These are phyloP conservation scores for Sugiyamaella sp. DNA, from an alignment of 1,139 yeast genomes.

Conservation along the genomic window DNA sequence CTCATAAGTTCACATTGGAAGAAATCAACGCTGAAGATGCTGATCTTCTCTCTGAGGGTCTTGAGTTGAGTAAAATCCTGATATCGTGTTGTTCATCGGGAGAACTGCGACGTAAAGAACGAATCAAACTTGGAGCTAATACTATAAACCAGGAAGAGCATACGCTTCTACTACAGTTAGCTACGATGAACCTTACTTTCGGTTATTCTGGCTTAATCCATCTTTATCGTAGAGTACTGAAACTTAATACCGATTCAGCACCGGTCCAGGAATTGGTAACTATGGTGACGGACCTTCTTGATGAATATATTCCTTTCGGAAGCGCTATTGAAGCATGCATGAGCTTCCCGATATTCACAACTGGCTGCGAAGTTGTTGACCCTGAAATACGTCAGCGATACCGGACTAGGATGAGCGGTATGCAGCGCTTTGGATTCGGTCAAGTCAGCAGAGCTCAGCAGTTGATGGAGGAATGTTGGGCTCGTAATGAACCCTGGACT, in stretches of 20 bases:
- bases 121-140: constrained; percentile 21
- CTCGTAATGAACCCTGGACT: constrained; percentile 35
- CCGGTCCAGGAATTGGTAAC: constrained; percentile 51
- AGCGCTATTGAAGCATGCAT: constrained; percentile 57
- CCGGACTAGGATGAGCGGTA: constrained; percentile 44
- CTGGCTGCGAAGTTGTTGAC: constrained; percentile 57
- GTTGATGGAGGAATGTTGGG: constrained; percentile 57
- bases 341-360: constrained; percentile 55
- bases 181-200: constrained; percentile 55
- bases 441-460: constrained; percentile 50
- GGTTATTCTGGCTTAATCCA: constrained; percentile 56
- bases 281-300: constrained; percentile 46
- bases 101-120: constrained; percentile 27
- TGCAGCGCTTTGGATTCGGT: constrained; percentile 51
- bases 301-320: constrained; percentile 47
- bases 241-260: constrained; percentile 49
- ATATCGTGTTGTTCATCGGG: constrained; percentile 32
- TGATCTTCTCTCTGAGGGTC: constrained; percentile 32
- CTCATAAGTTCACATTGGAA: constrained; percentile 8
- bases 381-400: constrained; percentile 44
- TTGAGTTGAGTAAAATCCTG: constrained; percentile 33
- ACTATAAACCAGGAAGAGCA: constrained; percentile 10
- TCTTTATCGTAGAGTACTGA: constrained; percentile 54
- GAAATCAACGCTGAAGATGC: constrained; percentile 26
- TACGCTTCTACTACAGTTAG: constrained; percentile 39